Conservation (phyloP, 257 asterid genomes). For the Verbascum thapsus region DNA sequence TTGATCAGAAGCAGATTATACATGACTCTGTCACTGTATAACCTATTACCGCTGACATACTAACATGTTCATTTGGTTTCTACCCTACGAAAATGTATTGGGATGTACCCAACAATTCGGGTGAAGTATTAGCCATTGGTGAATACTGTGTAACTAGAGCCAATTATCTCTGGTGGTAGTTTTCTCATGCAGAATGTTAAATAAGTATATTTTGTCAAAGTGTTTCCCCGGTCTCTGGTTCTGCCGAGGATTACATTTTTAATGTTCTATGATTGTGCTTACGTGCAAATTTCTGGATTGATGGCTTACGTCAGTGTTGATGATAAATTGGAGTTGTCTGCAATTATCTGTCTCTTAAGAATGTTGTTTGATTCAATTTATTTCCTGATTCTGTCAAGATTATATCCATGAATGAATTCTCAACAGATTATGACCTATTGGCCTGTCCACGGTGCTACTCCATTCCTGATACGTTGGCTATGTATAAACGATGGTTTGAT, state of each 20-base stretch:
- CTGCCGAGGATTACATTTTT: background rate
- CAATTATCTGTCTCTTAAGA: background rate
- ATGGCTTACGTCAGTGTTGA: background rate
- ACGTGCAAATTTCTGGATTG: background rate
- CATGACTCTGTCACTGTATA: background rate
- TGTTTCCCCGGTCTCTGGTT: background rate
- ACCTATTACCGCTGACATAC: background rate
- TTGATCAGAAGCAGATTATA: background rate
- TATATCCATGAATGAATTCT: background rate
- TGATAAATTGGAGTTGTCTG: conserved; percentile 3
- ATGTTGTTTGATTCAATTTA: background rate
- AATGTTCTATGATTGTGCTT: background rate
- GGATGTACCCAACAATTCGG: background rate
- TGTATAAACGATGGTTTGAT: conserved; percentile 37
- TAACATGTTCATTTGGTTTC: background rate
- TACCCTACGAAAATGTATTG: background rate
- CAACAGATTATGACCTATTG: background rate
- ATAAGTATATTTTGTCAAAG: background rate
- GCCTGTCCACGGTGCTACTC: background rate
- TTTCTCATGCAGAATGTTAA: conserved; percentile 4
- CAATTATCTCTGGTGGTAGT: background rate
- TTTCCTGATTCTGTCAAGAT: background rate
- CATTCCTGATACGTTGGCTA: conserved; percentile 3
- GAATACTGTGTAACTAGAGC: background rate
- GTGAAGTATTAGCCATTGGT: too few species aligned